Conservation (phyloP, 352 stramenopile species). For the Phytophthora megakarya region DNA sequence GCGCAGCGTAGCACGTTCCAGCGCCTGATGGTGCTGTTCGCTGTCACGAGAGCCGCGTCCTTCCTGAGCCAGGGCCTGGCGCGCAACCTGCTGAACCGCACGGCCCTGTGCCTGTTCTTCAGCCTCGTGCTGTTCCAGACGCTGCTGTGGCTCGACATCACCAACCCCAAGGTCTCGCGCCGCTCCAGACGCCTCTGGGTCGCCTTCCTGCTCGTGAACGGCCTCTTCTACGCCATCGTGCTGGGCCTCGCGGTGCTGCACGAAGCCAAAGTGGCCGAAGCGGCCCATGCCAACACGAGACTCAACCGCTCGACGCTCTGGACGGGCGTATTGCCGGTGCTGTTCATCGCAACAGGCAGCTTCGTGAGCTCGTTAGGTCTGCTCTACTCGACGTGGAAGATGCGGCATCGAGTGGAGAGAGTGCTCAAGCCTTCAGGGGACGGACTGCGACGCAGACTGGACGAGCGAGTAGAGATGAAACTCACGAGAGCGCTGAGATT, state of each 20-base stretch:
- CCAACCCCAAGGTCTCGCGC: constrained; percentile 76
- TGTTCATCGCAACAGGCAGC: constrained; percentile 72
- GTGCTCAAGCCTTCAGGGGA: constrained; percentile 59
- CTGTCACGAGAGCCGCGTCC: constrained; percentile 57
- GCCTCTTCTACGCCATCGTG: constrained; percentile 74
- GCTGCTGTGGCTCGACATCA: constrained; percentile 88
- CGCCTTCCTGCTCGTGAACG: constrained; percentile 71
- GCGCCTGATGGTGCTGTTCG: constrained; percentile 68
- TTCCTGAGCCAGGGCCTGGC: constrained; percentile 44
- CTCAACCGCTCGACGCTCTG: constrained; percentile 39
- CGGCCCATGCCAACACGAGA: constrained; percentile 12
- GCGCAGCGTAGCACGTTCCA: constrained; percentile 72
- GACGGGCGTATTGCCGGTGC: constrained; percentile 63
- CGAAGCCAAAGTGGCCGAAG: constrained; percentile 32
- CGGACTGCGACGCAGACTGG: constrained; percentile 48
- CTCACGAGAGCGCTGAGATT: constrained; percentile 79
- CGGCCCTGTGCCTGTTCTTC: constrained; percentile 84
- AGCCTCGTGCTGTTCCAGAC: constrained; percentile 87
- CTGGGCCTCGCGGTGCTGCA: constrained; percentile 64
- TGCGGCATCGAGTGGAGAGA: constrained; percentile 66
- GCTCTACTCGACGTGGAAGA: constrained; percentile 81
- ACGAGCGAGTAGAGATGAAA: constrained; percentile 67
- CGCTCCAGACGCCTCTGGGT: constrained; percentile 81
- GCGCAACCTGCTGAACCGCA: constrained; percentile 70
- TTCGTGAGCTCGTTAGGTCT: constrained; percentile 71